Base-by-base conservation (phyloP, 208 protist species). In the Tritrichomonas musculus region DNA sequence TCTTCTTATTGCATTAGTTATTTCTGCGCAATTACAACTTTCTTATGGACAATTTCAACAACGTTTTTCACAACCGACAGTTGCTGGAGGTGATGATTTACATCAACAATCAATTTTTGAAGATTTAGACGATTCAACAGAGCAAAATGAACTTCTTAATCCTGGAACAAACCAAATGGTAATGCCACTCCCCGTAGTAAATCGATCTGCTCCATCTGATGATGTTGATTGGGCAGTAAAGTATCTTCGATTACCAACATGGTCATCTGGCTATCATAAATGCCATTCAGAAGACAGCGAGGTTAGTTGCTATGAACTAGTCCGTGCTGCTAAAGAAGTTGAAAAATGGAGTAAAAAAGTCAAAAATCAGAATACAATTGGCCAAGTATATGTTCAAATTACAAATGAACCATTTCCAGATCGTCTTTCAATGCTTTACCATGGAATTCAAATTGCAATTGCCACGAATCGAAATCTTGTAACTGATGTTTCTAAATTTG, bases 401-500 rank as follows among this genome's bases (percentile, higher is more conserved):
- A 8, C 20, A 17, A 13, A 44, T 39, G 20, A 57, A 33, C 47
- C 41, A 53, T 50, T 88, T 33, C 27, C 77, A 27, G 77, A 88
- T 57, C 33, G 77, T 57, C 33, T 88, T 20, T 57, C 77, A 53
- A 88, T 88, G 77, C 47, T 88, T 20, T 88, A 88, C 39, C 77
- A 88, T n/a, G 77, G 41, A 41, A 39, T 88, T 33, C 9, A 14
- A 39, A 60, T 88, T 27, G 41, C 77, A 33, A 88, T 88, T 8
- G n/a, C 47, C 33, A 88, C 77, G 39, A 88, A 88, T 49, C 44
- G 77, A 57, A n/a, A 69, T 33, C 25, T 69, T 8, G 3, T 69
- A 33, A n/a, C 27, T 69, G 30, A 69, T n/a, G 17, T 60, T 60
- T 22, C 5, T 60, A 60, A 60, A 60, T 60, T 60, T 17, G 8